Conservation (phyloP, 2,329 filamentous ascomycete genomes). For the Pseudocercospora cruenta region DNA sequence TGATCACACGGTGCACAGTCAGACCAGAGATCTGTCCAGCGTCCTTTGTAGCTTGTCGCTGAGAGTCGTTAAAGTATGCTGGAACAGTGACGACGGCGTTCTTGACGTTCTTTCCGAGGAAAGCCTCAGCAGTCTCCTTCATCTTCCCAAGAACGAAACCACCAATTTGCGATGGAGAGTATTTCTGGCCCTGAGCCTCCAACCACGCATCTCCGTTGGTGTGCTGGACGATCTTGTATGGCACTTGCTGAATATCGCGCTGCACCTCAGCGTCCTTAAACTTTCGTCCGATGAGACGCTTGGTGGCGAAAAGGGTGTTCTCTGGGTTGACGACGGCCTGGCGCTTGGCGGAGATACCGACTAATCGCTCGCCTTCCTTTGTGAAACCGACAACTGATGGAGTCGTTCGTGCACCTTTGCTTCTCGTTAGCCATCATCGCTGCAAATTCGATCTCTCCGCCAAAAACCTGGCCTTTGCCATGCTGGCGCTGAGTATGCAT, state of each 20-base stretch:
- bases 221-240: slow-evolving; percentile 98
- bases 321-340: slow-evolving; percentile 98
- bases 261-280: slow-evolving; percentile 93
- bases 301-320: slow-evolving; percentile 97
- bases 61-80: slow-evolving; percentile 98
- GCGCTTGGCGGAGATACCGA: slow-evolving; percentile 96
- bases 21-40: slow-evolving; percentile 94
- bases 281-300: slow-evolving; percentile 98
- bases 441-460: slow-evolving; percentile 9
- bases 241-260: slow-evolving; percentile 95
- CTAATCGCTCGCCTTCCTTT: slow-evolving; percentile 91
- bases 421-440: slow-evolving; percentile 23
- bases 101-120: slow-evolving; percentile 86
- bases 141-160: slow-evolving; percentile 97
- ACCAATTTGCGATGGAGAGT: slow-evolving; percentile 97
- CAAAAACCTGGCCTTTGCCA: background rate
- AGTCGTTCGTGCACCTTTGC: slow-evolving; percentile 78
- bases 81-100: slow-evolving; percentile 97
- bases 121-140: slow-evolving; percentile 97
- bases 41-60: slow-evolving; percentile 97
- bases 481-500: slow-evolving; percentile 37
- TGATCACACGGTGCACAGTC: slow-evolving; percentile 95
- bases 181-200: slow-evolving; percentile 88
- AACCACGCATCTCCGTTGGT: slow-evolving; percentile 96
- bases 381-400: slow-evolving; percentile 95